Evolutionary conservation across 305 asterid genomes (phyloP), one percentile per base, ranked within the genome.

Genomic region (Fraxinus sp.): DNA sequence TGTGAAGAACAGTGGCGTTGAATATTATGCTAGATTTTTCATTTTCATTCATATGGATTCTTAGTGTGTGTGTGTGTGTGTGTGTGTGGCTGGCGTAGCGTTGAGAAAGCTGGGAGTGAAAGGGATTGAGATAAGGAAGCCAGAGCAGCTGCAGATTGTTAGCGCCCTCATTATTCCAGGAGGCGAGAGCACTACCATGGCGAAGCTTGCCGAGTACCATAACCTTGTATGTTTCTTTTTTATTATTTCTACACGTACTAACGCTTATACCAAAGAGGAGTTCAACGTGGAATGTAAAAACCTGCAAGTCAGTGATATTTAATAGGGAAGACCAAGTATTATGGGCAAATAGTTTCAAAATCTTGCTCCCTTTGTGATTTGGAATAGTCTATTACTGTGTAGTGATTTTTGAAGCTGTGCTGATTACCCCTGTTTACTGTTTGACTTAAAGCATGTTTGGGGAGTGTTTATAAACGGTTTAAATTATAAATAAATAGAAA

Each of bases 101-200:
- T 83, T 96, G 91, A 93, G 87, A 86, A 91, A 93, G 89, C 75
- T 96, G 86, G 98, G 98, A 80, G 98, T 94, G 91, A 91, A 91
- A 83, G 98, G 96, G 24, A 89, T 94, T 86, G 95, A 93, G 88
- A 87, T 96, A 84, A 91, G 90, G 90, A 96, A 96, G 83, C 93
- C 99, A 80, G 97, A 94, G 78, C 98, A 96, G 92, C 92, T 96
- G 43, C 92, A 84, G 77, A 88, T 75, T 84, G 90, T 96, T 62
- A 81, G 77, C 84, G 95, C 93, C 18, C 97, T 96, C 39, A 96
- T 96, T 81, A 96, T 96, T 41, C 99, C 99, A 0, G 99, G 98
- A 59, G 99, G 99, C 2, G 99, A 96, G 90, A 96, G 99, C 87
- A 96, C 99, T 57, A 93, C 99, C 87, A 96, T 96, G 99, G 99